These are phyloP conservation scores for Backusella tuberculispora DNA, from an alignment of 192 early-diverging fungal genomes.

Conservation along the genomic window DNA sequence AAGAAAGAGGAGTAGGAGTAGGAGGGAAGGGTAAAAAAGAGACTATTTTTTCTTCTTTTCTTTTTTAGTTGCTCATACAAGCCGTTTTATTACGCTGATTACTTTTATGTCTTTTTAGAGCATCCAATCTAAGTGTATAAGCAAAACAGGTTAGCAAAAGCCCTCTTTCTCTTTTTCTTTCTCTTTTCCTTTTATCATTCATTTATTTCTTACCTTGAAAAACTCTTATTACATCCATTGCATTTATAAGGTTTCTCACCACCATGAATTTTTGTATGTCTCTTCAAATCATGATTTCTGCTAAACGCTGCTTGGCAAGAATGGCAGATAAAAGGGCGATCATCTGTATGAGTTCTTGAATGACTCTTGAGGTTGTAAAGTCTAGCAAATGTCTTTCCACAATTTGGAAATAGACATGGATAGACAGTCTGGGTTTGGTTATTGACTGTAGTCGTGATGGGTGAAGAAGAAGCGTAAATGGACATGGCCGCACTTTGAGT, in stretches of 20 bases:
- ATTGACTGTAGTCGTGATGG: constrained; percentile 35
- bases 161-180: background rate
- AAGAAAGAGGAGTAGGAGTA: background rate
- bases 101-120: constrained; percentile 65
- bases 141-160: background rate
- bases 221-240: constrained; percentile 71
- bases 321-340: constrained; percentile 69
- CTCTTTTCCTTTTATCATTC: background rate
- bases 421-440: constrained; percentile 42
- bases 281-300: constrained; percentile 74
- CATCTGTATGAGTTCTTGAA: constrained; percentile 76
- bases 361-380: constrained; percentile 90
- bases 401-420: constrained; percentile 70
- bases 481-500: constrained; percentile 36
- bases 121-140: constrained; percentile 49
- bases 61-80: constrained; percentile 17
- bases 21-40: background rate
- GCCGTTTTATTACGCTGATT: constrained; percentile 32
- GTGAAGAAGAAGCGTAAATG: constrained; percentile 36
- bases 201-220: constrained; percentile 55
- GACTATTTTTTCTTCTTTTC: background rate
- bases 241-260: constrained; percentile 81
- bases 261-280: constrained; percentile 77
- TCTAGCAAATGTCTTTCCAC: constrained; percentile 83
- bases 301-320: constrained; percentile 54